Conservation (phyloP, 768 basidiomycete species). For the Suillus subalutaceus region DNA sequence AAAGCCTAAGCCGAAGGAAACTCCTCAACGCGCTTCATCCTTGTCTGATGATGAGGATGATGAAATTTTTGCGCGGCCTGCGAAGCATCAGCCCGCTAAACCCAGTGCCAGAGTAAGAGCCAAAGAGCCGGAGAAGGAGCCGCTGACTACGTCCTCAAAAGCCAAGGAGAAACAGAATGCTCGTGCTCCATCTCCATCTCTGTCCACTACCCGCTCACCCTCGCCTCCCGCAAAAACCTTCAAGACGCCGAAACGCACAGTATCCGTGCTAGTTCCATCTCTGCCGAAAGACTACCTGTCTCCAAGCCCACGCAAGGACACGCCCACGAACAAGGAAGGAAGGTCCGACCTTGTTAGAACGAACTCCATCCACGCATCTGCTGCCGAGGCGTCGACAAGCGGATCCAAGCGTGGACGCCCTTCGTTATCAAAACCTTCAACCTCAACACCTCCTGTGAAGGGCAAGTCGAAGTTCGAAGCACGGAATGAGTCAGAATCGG, state of each 20-base stretch:
- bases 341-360: slow-evolving; percentile 14
- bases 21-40: slow-evolving; percentile 2
- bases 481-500: slow-evolving; percentile 5
- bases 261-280: slow-evolving; percentile 34
- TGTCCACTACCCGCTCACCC: slow-evolving; percentile 14
- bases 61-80: slow-evolving; percentile 2
- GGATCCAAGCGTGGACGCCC: slow-evolving; percentile 21
- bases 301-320: slow-evolving; percentile 12
- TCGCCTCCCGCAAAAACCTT: slow-evolving; percentile 10
- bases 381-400: slow-evolving; percentile 27
- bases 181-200: slow-evolving; percentile 9
- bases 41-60: too few species aligned
- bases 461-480: slow-evolving; percentile 8
- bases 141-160: slow-evolving; percentile 5
- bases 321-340: slow-evolving; percentile 6
- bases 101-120: background rate
- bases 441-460: slow-evolving; percentile 9
- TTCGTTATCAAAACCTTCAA: slow-evolving; percentile 19
- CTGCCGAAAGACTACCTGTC: slow-evolving; percentile 30
- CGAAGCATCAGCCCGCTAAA: background rate
- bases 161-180: slow-evolving; percentile 3
- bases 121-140: background rate
- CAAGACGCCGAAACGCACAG: slow-evolving; percentile 21
- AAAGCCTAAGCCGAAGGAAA: slow-evolving; percentile 18
- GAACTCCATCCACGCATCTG: slow-evolving; percentile 23